A percentile compares a stretch with the other conserved stretches of the same genome.
Evolutionary conservation across 177 flowering plant species (phyloP).

Genomic region (Vitis hybrid): DNA sequence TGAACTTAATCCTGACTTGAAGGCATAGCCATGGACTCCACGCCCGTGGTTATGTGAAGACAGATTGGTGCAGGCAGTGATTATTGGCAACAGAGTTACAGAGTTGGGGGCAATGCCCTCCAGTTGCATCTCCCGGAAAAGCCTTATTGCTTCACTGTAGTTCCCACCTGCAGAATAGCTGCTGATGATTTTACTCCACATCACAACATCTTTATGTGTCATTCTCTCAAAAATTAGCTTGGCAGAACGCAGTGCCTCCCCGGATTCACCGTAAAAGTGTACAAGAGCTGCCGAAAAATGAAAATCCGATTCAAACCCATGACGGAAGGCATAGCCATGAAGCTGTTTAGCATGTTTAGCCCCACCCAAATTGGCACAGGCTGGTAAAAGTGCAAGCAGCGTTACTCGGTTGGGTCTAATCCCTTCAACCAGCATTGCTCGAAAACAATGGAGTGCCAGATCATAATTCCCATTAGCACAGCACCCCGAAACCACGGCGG

Average conservation of each 20-base stretch:
- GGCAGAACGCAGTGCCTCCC: conserved; percentile 18
- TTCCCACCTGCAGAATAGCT: conserved; percentile 33
- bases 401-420: conserved; percentile 56
- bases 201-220: conserved; percentile 41
- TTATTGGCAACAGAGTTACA: conserved; percentile 45
- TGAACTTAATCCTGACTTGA: conserved; percentile 34
- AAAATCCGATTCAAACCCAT: conserved; percentile 38
- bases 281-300: conserved; percentile 43
- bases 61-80: conserved; percentile 33
- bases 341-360: conserved; percentile 43
- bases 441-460: conserved; percentile 38
- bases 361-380: conserved; percentile 35
- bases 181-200: conserved; percentile 61
- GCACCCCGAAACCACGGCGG: conserved; percentile 62
- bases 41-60: conserved; percentile 29
- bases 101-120: conserved; percentile 52
- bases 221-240: conserved; percentile 37
- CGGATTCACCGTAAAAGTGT: conserved; percentile 40
- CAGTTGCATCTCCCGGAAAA: conserved; percentile 40
- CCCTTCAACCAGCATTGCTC: conserved; percentile 49
- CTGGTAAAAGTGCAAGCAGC: conserved; percentile 41
- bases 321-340: conserved; percentile 54
- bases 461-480: conserved; percentile 20
- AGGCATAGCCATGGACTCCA: conserved; percentile 42
- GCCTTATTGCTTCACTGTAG: conserved; percentile 28